Evolutionary conservation across 352 stramenopile genomes (phyloP).

Genomic region (Phytopythium delawarense): DNA sequence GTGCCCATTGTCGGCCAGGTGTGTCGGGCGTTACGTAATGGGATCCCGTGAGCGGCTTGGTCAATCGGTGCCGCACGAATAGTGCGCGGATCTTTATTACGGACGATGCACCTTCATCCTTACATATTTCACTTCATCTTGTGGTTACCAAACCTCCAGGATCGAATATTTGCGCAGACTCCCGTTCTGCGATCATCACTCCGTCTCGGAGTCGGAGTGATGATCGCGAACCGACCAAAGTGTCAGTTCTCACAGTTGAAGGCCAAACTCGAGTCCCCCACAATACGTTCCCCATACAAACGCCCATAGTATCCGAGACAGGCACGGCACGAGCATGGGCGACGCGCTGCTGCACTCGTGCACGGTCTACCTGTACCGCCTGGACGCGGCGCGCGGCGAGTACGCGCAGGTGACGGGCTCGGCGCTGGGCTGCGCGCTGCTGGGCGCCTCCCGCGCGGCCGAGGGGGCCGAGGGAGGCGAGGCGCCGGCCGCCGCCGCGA

Average conservation of each 20-base stretch:
- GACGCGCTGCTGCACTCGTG: conserved; percentile 54
- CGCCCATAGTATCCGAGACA: neutral
- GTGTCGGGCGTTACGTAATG: neutral
- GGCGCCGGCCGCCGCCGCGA: neutral
- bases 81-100: neutral
- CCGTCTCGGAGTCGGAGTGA: neutral
- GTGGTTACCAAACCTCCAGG: neutral
- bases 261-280: neutral
- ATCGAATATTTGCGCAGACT: neutral
- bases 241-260: neutral
- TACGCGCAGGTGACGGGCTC: conserved; percentile 61
- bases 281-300: neutral
- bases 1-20: neutral
- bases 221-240: neutral
- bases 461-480: neutral
- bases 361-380: conserved; percentile 69
- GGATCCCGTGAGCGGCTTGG: neutral
- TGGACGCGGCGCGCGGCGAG: conserved; percentile 38
- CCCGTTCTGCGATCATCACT: neutral
- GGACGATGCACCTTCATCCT: neutral
- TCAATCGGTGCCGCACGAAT: neutral
- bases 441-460: conserved; percentile 9
- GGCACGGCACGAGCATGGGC: conserved; percentile 18
- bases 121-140: neutral
- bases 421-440: conserved; percentile 56